Evolutionary conservation across 768 basidiomycete species (phyloP).

Genomic region (Tremella mesenterica): DNA sequence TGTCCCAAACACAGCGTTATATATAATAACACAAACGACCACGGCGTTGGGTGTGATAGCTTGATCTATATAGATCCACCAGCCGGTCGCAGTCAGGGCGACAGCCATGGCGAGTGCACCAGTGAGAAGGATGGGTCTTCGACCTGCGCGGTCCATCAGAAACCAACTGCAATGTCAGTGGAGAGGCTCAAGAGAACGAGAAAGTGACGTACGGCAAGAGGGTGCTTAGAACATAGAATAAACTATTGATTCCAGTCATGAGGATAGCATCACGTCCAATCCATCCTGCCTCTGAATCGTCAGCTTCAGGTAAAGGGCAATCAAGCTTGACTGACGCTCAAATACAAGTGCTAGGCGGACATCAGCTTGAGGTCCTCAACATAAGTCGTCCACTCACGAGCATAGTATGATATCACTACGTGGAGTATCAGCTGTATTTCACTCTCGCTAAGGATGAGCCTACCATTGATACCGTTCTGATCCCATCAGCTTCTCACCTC

Average conservation of each 20-base stretch:
- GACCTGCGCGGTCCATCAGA: conserved; percentile 82
- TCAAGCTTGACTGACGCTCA: conserved; percentile 55
- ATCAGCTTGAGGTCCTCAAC: conserved; percentile 2
- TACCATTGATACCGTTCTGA: conserved; percentile 86
- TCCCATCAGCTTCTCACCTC: background rate
- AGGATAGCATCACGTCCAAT: conserved; percentile 83
- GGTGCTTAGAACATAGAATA: conserved; percentile 56
- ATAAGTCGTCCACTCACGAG: conserved; percentile 54
- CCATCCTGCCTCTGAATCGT: conserved; percentile 76
- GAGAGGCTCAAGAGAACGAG: background rate
- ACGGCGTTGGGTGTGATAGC: conserved; percentile 74
- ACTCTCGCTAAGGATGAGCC: background rate
- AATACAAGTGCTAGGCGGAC: conserved; percentile 50
- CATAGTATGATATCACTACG: conserved; percentile 85
- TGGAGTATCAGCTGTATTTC: background rate
- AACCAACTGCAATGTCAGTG: conserved; percentile 60
- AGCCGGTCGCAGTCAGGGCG: conserved; percentile 70
- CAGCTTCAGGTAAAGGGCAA: conserved; percentile 5
- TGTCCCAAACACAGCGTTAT: conserved; percentile 83
- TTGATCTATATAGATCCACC: conserved; percentile 88
- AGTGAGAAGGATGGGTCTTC: conserved; percentile 73
- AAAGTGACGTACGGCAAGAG: conserved; percentile 61
- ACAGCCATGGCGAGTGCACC: conserved; percentile 84
- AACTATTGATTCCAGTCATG: conserved; percentile 91
- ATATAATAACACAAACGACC: conserved; percentile 78